These are phyloP conservation scores for Rhododendron williamsianum DNA, from an alignment of 148 eudicot species.

Conservation along the genomic window DNA sequence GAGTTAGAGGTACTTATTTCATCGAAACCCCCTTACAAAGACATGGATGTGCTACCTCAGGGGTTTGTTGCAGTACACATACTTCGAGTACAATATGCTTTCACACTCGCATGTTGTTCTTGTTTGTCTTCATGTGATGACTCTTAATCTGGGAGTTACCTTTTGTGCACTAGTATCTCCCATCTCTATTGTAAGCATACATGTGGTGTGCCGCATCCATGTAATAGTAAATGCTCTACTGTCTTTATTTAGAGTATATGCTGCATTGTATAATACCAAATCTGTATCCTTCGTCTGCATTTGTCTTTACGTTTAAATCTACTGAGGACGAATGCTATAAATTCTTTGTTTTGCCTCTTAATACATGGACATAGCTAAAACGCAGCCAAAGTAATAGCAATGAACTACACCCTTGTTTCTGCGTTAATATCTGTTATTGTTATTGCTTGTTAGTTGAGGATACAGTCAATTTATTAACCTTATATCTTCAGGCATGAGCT, in stretches of 20 bases:
- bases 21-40: not conserved
- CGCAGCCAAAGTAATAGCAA: not conserved
- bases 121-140: no score
- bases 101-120: not conserved
- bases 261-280: not conserved
- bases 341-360: not conserved
- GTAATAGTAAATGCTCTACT: not conserved
- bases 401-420: not conserved
- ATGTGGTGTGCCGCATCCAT: not conserved
- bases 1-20: no score
- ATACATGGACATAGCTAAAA: not conserved
- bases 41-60: not conserved
- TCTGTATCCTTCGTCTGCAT: not conserved
- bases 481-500: constrained; percentile 60
- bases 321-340: not conserved
- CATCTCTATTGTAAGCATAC: not conserved
- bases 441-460: not conserved
- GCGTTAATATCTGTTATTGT: not conserved
- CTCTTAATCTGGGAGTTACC: not conserved
- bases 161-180: not conserved
- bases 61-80: not conserved
- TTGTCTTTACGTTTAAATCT: not conserved
- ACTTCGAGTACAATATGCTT: not conserved
- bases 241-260: not conserved
- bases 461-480: not conserved